Conservation (phyloP, 352 stramenopile species). For the Phytophthora sp. region DNA sequence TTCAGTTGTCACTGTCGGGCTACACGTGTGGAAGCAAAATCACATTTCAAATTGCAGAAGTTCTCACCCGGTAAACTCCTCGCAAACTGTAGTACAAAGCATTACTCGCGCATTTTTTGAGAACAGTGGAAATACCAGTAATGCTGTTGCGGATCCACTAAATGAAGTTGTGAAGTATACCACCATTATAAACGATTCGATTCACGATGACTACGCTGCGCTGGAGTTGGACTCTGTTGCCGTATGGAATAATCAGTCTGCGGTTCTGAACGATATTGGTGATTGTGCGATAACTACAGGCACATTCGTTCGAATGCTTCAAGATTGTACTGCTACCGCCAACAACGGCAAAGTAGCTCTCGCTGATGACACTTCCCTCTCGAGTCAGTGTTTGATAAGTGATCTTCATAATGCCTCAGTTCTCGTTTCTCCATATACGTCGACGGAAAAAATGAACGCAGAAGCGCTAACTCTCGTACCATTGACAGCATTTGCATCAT, state of each 20-base stretch:
- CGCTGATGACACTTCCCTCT: constrained; percentile 13
- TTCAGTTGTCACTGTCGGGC: constrained; percentile 34
- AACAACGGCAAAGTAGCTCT: background rate
- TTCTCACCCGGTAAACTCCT: background rate
- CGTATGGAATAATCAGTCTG: constrained; percentile 42
- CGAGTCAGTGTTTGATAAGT: constrained; percentile 29
- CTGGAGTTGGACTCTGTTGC: constrained; percentile 23
- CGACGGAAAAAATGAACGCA: constrained; percentile 13
- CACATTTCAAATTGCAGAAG: constrained; percentile 25
- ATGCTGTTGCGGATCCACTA: constrained; percentile 25
- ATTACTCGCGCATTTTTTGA: constrained; percentile 33
- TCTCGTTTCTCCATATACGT: constrained; percentile 12
- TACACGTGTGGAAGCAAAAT: constrained; percentile 55
- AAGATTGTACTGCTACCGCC: constrained; percentile 26
- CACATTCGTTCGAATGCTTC: constrained; percentile 38
- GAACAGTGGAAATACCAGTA: constrained; percentile 34
- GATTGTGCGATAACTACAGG: constrained; percentile 30
- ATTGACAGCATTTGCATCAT: constrained; percentile 23
- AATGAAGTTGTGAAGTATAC: constrained; percentile 37
- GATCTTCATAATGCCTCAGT: constrained; percentile 16
- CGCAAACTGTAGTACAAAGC: constrained; percentile 24
- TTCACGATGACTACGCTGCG: constrained; percentile 35
- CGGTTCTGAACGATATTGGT: constrained; percentile 17
- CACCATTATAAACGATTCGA: constrained; percentile 38
- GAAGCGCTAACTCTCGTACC: constrained; percentile 25